A percentile compares a stretch with the other conserved stretches of the same genome.
Conservation (phyloP, 805 yeast species). For the Yarrowia sp. region DNA sequence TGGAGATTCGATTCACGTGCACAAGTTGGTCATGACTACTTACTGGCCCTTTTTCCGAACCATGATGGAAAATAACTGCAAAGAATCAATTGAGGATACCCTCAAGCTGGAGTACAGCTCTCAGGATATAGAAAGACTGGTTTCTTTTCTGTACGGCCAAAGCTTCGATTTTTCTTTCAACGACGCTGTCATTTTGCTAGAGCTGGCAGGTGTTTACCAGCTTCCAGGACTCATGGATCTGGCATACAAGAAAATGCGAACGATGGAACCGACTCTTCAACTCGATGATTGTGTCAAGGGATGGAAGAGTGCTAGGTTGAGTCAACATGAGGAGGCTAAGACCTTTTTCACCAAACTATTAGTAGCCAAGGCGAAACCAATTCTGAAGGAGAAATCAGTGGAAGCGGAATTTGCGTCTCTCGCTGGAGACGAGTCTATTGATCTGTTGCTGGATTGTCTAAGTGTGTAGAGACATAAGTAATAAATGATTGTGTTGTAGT, state of each 20-base stretch:
- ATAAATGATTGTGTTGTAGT: too few relatives aligned
- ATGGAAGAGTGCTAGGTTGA: neutral
- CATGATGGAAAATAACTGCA: neutral
- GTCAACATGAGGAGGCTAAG: neutral
- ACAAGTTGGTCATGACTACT: neutral
- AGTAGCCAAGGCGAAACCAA: neutral
- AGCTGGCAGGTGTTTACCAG: neutral
- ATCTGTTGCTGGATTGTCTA: neutral
- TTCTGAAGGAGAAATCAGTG: neutral
- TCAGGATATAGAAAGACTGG: neutral
- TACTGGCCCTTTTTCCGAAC: constrained; percentile 5
- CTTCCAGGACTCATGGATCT: neutral
- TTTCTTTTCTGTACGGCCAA: neutral
- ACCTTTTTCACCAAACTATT: neutral
- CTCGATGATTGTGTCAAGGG: neutral
- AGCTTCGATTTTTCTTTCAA: neutral
- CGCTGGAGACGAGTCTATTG: neutral
- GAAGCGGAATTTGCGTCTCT: neutral
- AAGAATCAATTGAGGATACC: neutral
- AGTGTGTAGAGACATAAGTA: neutral
- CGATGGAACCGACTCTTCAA: neutral
- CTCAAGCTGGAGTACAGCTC: neutral
- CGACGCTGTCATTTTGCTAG: neutral
- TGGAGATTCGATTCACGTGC: neutral
- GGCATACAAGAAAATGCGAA: neutral